A percentile compares a stretch with the other conserved stretches of the same genome.
Evolutionary conservation across 1,284 basidiomycete species (phyloP).

Genomic region (Prillingera fragicola): DNA sequence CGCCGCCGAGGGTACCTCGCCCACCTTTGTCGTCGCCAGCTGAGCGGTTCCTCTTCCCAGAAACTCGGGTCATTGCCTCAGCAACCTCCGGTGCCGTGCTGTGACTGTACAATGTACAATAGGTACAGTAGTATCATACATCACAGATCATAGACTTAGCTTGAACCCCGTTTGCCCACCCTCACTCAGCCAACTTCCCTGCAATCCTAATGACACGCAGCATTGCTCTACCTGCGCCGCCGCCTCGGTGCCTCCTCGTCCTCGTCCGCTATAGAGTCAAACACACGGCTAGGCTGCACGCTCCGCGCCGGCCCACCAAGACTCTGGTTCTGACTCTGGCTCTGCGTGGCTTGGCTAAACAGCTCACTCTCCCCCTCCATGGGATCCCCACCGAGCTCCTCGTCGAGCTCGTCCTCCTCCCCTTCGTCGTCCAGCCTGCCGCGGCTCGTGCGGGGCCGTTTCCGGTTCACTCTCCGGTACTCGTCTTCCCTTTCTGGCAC

Average conservation of each 20-base stretch:
- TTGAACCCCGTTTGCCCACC: no score
- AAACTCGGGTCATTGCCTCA: no score
- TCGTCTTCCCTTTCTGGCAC: conserved; percentile 31
- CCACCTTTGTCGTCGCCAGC: no score
- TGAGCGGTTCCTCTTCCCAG: no score
- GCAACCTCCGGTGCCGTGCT: no score
- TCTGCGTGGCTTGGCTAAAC: background rate
- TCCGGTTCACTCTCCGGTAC: conserved; percentile 10
- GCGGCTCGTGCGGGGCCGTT: conserved; percentile 13
- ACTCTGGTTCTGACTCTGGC: background rate
- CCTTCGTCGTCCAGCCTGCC: conserved; percentile 18
- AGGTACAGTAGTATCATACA: no score
- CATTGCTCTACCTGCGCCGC: background rate
- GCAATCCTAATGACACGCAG: no score
- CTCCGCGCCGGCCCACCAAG: background rate
- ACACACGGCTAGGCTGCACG: background rate
- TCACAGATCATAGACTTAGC: no score
- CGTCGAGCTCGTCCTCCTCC: conserved; percentile 12
- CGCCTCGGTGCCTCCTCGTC: background rate
- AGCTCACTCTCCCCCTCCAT: no score
- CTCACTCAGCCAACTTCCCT: no score
- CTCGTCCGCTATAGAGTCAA: background rate
- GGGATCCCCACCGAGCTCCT: background rate
- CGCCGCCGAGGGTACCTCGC: no score
- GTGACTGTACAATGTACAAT: no score